These are phyloP conservation scores for Daldinia sp. DNA, from an alignment of 2,329 filamentous ascomycete genomes.

Conservation along the genomic window DNA sequence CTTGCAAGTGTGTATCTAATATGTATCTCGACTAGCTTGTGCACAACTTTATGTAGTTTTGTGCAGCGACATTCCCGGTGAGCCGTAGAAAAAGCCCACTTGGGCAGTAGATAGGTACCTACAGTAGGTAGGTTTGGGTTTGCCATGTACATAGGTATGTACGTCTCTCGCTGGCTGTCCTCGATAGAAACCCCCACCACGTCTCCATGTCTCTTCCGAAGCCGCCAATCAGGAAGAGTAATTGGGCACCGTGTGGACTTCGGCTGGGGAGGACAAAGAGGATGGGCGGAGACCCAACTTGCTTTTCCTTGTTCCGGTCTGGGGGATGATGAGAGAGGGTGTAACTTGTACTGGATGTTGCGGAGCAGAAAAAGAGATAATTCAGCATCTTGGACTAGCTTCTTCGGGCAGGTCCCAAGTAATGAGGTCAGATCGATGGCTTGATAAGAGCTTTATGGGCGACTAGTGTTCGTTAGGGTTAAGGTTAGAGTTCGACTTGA, in stretches of 20 bases:
- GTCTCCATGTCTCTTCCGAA: constrained; percentile 7
- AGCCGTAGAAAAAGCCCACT: constrained; percentile 25
- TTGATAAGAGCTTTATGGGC: constrained; percentile 9
- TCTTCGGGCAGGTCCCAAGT: constrained; percentile 23
- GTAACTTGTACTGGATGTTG: not conserved
- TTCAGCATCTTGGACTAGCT: constrained; percentile 23
- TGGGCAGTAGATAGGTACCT: no score
- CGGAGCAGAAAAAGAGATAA: constrained; percentile 19
- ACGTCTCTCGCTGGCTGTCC: not conserved
- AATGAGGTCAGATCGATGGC: constrained; percentile 31
- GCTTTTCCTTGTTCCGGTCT: constrained; percentile 14
- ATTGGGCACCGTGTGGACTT: constrained; percentile 17
- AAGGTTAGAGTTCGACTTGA: constrained; percentile 7
- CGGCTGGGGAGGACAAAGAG: constrained; percentile 4
- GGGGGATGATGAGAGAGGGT: constrained; percentile 2
- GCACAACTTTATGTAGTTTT: constrained; percentile 19
- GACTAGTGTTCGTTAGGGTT: constrained; percentile 1
- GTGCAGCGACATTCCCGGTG: constrained; percentile 5
- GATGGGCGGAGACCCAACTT: not conserved
- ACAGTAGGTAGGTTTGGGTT: no score
- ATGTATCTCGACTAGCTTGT: not conserved
- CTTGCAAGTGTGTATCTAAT: no score
- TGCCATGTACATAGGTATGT: no score
- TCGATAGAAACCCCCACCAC: constrained; percentile 15
- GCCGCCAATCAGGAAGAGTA: constrained; percentile 20